phyloP scores from a whole-genome alignment of 2,329 filamentous ascomycete genomes.

The Pleoardoris graminearum region DNA sequence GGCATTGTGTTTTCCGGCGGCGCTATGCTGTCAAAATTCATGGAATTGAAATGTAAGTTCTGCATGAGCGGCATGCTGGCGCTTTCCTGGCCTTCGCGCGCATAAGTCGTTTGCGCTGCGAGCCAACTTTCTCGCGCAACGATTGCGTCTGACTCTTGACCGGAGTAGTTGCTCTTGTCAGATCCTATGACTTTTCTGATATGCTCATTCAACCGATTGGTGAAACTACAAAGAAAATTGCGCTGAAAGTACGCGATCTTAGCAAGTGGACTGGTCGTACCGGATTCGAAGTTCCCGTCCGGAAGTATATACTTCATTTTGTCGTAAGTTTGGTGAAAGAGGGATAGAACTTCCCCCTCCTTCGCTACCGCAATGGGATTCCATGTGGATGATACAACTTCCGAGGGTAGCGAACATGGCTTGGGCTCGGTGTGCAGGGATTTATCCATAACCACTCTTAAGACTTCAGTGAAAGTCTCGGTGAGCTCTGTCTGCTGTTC shows the following conservation, averaged over 20 bases:
- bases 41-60: conserved; percentile 19
- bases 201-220: conserved; percentile 20
- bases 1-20: conserved; percentile 5
- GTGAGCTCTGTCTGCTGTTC: conserved; percentile 16
- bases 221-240: conserved; percentile 20
- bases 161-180: neutral
- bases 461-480: conserved; percentile 15
- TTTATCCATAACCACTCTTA: conserved; percentile 10
- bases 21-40: conserved; percentile 23
- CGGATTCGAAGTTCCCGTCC: neutral
- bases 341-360: conserved; percentile 16
- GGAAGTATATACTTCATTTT: conserved; percentile 24
- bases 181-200: neutral
- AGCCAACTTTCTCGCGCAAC: neutral
- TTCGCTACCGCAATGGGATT: conserved; percentile 20
- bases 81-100: neutral
- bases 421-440: neutral
- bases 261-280: conserved; percentile 19
- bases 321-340: conserved; percentile 21
- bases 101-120: neutral
- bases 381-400: conserved; percentile 13
- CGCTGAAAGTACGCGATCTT: conserved; percentile 20
- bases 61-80: conserved; percentile 14
- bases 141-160: neutral
- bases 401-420: conserved; percentile 1